These are phyloP conservation scores for Lojkania enalia DNA, from an alignment of 2,329 filamentous ascomycete species.

Conservation along the genomic window DNA sequence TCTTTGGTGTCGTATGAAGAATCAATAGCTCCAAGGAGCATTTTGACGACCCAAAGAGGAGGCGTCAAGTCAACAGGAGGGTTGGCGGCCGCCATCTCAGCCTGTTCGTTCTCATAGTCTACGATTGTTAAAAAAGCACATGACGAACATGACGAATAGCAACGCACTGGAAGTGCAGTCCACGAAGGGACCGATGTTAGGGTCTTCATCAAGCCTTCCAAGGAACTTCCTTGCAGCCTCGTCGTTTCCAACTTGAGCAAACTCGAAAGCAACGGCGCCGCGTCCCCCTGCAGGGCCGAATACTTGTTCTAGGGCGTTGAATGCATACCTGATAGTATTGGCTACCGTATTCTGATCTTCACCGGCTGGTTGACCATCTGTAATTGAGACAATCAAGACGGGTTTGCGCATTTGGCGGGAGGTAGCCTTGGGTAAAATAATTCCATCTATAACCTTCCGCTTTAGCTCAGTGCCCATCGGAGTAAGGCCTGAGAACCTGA, in stretches of 20 bases:
- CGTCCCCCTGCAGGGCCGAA: conserved; percentile 53
- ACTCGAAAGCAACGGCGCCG: conserved; percentile 67
- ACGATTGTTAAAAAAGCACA: conserved; percentile 7
- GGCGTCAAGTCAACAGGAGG: conserved; percentile 66
- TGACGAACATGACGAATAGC: neutral
- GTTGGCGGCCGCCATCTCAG: conserved; percentile 64
- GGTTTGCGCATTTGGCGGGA: conserved; percentile 63
- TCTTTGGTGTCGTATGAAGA: conserved; percentile 67
- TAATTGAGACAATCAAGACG: conserved; percentile 66
- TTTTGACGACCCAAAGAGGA: conserved; percentile 68
- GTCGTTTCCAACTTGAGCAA: conserved; percentile 71
- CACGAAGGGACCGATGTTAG: conserved; percentile 62
- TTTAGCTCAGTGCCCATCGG: conserved; percentile 66
- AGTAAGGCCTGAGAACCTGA: conserved; percentile 67
- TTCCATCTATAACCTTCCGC: conserved; percentile 65
- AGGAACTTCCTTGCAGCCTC: conserved; percentile 66
- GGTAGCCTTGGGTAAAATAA: conserved; percentile 59
- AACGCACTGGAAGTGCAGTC: conserved; percentile 69
- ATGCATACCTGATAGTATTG: conserved; percentile 60
- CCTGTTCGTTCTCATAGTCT: conserved; percentile 70
- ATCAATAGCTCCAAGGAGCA: conserved; percentile 69
- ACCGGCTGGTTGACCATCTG: conserved; percentile 67
- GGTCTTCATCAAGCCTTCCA: conserved; percentile 65
- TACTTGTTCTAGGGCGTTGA: conserved; percentile 53
- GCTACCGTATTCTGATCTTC: conserved; percentile 61